Base-by-base conservation (phyloP, 495 filamentous ascomycete species). In the Ascobolus immersus region DNA sequence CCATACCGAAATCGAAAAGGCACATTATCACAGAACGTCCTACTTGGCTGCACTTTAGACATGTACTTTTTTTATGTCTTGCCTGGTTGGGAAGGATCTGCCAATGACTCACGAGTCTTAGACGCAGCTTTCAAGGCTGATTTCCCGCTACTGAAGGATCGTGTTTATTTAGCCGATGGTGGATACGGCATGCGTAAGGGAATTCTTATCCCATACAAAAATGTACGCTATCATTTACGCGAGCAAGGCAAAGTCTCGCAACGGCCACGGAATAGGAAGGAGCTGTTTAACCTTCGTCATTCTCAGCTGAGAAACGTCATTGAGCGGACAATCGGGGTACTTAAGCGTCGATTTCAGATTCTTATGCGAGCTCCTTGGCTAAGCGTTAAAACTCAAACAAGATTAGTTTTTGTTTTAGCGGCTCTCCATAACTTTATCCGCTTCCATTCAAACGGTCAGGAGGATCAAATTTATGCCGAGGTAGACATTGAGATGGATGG, bases 231-330 rank as follows among this genome's bases (percentile, higher is more conserved):
- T 28, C 39, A 42, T 30, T 28, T 39, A 11, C 2, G 13, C 2
- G 14, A 34, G 3, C 26, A 40, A 27, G 18, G 1, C 17, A 23
- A n/a, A 34, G 26, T 29, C 2, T 17, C 2, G 10, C 20, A 37
- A 21, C 2, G 28, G 5, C 30, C 13, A 33, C 4, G 32, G 14
- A 39, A 30, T 5, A 19, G 10, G 10, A 12, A 23, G 20, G 13
- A 33, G 25, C 6, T 12, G 15, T 28, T 41, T 23, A 41, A 41
- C 28, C 30, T 41, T 4, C 37, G 36, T 14, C 37, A 41, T 41
- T 0, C 28, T 7, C 28, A 29, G 14, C 13, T 29, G 19, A 3
- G 39, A 0, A 41, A 40, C 25, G 28, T 27, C 2, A 30, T 34
- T 1, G 39, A 41, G 29, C 17, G 28, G n/a, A 41, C 34, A 2